Evolutionary conservation across 1,284 basidiomycete species (phyloP), one percentile per base, ranked within the genome.

Genomic region (Ustilago cynodontis): DNA sequence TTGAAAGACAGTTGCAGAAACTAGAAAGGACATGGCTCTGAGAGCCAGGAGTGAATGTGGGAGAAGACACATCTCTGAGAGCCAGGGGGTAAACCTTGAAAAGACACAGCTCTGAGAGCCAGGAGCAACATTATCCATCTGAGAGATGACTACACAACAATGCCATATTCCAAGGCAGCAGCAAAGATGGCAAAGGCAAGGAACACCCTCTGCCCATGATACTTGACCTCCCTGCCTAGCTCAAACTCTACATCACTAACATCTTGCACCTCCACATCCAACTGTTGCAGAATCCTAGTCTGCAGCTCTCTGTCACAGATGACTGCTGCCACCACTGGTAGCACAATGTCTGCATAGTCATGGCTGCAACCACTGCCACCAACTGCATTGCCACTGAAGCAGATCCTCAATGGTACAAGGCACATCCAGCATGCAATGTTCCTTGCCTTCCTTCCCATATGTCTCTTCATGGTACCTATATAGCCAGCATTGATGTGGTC

Each of bases 121-220:
- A n/a, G n/a, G n/a, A n/a, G n/a, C n/a, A n/a, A n/a, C n/a, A n/a
- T n/a, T n/a, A n/a, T n/a, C 31, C 31, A 11, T 33, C 31, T 33
- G 6, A 33, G 11, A 6, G 31, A 33, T 24, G 24, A 9, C 24
- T 26, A 49, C 39, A 41, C 4, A 14, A 24, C 24, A 6, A 14
- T 20, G n/a, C n/a, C n/a, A n/a, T n/a, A n/a, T 7, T 49, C 45
- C 22, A 26, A 6, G 22, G 45, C 22, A 3, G 45, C n/a, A 22
- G 20, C 52, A 54, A 54, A 54, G 52, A 54, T 33, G 33, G 52
- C 52, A 54, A 54, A 54, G 20, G 52, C 52, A 35, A 54, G 52
- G 31, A 54, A 37, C 13, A 54, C 52, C 18, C 33, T 31, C 52
- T 54, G 31, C 11, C 33, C 52, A 13, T 54, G 33, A 35, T 54